Evolutionary conservation across 371 early-diverging fungal species (phyloP), one percentile per base, ranked within the genome.

Genomic region (Mucor mucedo): DNA sequence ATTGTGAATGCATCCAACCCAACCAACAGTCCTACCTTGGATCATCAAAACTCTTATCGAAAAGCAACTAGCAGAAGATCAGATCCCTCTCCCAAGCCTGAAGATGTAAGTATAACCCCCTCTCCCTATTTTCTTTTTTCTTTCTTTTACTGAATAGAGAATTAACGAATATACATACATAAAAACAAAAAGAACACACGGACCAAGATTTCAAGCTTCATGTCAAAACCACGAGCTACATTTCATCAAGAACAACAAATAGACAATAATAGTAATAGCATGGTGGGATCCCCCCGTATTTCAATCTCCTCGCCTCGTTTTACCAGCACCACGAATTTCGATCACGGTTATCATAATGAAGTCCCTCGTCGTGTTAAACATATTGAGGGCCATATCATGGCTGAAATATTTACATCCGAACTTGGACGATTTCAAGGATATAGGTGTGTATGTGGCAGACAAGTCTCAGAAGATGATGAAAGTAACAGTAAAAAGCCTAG

Each of bases 331-430:
- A 56, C 48, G 35, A 48, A 52, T 30, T 65, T 71, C 40, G 66
- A 69, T 3, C 66, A 61, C 30, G 60, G 48, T 5, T 62, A 60
- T 38, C 45, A 62, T 14, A 65, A 64, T 52, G 64, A 75, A 44
- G 35, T 76, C 16, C 57, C 65, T 29, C 68, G 80, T 21, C 75
- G 75, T 9, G 44, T 73, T 4, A 74, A 72, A 42, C 71, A 80
- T 55, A 72, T 81, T 13, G 82, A 81, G 53, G 82, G 82, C 1
- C 82, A 81, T 52, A 61, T 65, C 11, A 81, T 81, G 82, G 65
- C 65, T 7, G 72, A 76, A 45, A 66, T 81, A 9, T 70, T 78
- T 16, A 61, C 69, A 2, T 70, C 75, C 8, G 82, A 81, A 58
- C 57, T 78, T 7, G 40, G 52, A 0, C 52, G 58, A 14, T 70